Conservation (phyloP, 139 green algal species). For the Chlamydomonas urium region DNA sequence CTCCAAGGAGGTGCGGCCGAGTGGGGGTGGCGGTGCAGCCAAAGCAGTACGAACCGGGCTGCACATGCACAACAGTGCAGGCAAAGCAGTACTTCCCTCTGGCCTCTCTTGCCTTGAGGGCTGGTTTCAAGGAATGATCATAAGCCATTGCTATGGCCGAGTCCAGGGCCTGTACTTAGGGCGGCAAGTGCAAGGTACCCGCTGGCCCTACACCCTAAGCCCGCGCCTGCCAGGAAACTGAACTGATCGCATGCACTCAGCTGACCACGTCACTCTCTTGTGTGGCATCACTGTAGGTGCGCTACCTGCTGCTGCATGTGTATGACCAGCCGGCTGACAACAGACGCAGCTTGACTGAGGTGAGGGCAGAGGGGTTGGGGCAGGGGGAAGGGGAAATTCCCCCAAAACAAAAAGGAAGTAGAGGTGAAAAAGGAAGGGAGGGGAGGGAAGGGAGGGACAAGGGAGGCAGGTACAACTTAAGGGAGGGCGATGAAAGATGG, state of each 20-base stretch:
- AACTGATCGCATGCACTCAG: background rate
- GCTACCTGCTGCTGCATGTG: conserved; percentile 9
- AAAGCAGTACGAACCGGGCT: background rate
- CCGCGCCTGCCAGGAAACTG: background rate
- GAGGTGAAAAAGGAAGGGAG: too few relatives aligned
- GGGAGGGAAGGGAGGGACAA: background rate
- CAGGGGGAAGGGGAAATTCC: too few relatives aligned
- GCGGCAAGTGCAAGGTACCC: background rate
- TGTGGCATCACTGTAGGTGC: too few relatives aligned
- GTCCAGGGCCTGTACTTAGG: too few relatives aligned
- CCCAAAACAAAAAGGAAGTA: too few relatives aligned
- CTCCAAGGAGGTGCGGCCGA: conserved; percentile 15
- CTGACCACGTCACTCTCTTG: background rate
- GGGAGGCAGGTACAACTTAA: background rate
- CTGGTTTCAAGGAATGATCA: too few relatives aligned
- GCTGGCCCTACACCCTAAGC: background rate
- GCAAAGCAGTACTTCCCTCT: too few relatives aligned
- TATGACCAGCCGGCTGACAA: conserved; percentile 7
- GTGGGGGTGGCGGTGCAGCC: background rate
- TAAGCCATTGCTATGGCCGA: too few relatives aligned
- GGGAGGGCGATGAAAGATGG: background rate
- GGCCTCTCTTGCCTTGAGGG: too few relatives aligned
- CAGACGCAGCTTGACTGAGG: background rate
- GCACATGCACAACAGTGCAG: background rate
- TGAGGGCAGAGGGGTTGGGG: background rate